Evolutionary conservation across 1,284 basidiomycete species (phyloP).

Genomic region (Sparassis latifolia): DNA sequence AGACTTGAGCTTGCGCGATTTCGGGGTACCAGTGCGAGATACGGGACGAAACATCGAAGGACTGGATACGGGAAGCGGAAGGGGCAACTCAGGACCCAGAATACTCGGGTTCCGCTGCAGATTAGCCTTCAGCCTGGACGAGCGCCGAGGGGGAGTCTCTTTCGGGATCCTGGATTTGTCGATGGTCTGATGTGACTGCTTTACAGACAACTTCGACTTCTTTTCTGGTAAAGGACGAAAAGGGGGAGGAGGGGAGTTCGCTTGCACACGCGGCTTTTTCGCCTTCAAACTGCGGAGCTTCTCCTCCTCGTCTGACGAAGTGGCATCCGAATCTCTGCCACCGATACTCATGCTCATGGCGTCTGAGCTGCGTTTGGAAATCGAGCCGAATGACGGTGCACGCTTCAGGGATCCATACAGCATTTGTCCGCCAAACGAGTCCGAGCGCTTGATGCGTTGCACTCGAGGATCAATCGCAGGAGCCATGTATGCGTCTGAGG

Average conservation of each 20-base stretch:
- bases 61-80: conserved; percentile 13
- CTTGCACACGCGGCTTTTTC: conserved; percentile 56
- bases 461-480: conserved; percentile 21
- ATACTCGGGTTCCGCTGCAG: conserved; percentile 54
- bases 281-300: conserved; percentile 48
- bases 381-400: conserved; percentile 31
- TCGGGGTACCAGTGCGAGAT: not conserved
- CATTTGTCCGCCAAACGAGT: conserved; percentile 24
- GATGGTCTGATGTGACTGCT: conserved; percentile 12
- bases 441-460: conserved; percentile 25
- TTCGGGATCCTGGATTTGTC: conserved; percentile 12
- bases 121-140: conserved; percentile 32
- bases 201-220: conserved; percentile 9
- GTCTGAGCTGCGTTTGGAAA: conserved; percentile 26
- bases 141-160: conserved; percentile 9
- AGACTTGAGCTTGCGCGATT: not conserved
- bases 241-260: conserved; percentile 26
- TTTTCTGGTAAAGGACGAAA: conserved; percentile 13
- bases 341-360: conserved; percentile 29
- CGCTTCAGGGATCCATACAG: conserved; percentile 30
- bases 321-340: conserved; percentile 27
- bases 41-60: conserved; percentile 5
- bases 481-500: conserved; percentile 24
- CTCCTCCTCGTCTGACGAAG: conserved; percentile 75
- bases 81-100: conserved; percentile 39